These are phyloP conservation scores for Beta vulgaris DNA, from an alignment of 148 eudicot species.

Conservation along the genomic window DNA sequence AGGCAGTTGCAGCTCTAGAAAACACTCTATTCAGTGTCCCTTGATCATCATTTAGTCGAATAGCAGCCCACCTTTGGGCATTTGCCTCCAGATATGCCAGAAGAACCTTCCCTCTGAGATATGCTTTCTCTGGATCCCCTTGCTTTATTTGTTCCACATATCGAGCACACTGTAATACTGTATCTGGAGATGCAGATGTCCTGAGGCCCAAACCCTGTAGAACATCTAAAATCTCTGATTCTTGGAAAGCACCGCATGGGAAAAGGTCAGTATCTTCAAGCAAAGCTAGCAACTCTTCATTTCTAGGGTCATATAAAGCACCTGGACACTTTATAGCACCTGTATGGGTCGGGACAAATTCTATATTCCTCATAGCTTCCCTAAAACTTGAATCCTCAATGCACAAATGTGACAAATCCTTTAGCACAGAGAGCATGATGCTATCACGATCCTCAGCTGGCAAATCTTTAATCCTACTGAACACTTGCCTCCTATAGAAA, in stretches of 20 bases:
- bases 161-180: conserved; percentile 80
- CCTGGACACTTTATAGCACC: conserved; percentile 65
- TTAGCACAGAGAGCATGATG: conserved; percentile 75
- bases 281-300: conserved; percentile 79
- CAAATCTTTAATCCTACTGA: conserved; percentile 52
- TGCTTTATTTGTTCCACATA: conserved; percentile 65
- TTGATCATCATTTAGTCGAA: conserved; percentile 46
- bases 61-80: conserved; percentile 78
- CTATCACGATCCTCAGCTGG: conserved; percentile 65
- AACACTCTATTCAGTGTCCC: conserved; percentile 71
- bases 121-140: conserved; percentile 64
- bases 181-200: conserved; percentile 71
- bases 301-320: conserved; percentile 86
- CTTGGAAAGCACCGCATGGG: conserved; percentile 64
- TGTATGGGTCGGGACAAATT: conserved; percentile 69
- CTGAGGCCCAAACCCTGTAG: conserved; percentile 83
- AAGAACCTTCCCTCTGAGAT: conserved; percentile 73
- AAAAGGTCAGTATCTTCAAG: conserved; percentile 86
- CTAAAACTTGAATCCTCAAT: conserved; percentile 69
- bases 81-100: conserved; percentile 91
- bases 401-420: conserved; percentile 87
- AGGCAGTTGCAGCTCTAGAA: conserved; percentile 74
- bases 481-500: conserved; percentile 66
- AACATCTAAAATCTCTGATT: conserved; percentile 63
- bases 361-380: conserved; percentile 63